These are phyloP conservation scores for Cerrena zonata DNA, from an alignment of 1,284 basidiomycete genomes.

Conservation along the genomic window DNA sequence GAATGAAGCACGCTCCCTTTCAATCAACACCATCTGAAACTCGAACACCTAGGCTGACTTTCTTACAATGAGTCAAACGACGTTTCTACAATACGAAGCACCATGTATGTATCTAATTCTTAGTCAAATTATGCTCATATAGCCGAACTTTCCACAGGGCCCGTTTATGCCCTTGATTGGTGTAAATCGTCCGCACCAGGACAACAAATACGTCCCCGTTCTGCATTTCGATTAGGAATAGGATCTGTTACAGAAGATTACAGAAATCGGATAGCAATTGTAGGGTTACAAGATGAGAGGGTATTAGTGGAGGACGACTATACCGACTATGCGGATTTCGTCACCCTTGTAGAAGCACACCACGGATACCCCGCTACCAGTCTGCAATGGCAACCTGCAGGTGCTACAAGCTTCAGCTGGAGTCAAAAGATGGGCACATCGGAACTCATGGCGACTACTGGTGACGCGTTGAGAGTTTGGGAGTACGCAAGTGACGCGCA, in stretches of 20 bases:
- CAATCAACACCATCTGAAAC: too few relatives aligned
- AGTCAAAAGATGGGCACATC: conserved; percentile 52
- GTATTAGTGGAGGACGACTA: conserved; percentile 79
- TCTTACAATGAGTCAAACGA: conserved; percentile 51
- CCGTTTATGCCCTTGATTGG: conserved; percentile 79
- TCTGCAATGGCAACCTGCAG: conserved; percentile 77
- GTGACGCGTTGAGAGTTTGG: conserved; percentile 85
- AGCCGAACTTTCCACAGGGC: conserved; percentile 46
- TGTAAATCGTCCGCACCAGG: conserved; percentile 73
- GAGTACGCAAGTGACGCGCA: conserved; percentile 69
- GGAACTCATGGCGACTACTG: conserved; percentile 85
- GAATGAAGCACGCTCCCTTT: too few relatives aligned
- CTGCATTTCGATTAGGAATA: conserved; percentile 74
- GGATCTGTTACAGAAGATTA: conserved; percentile 77
- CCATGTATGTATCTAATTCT: conserved; percentile 48
- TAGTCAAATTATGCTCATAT: conserved; percentile 5
- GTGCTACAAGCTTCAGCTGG: conserved; percentile 57
- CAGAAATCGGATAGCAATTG: conserved; percentile 74
- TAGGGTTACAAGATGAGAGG: conserved; percentile 78
- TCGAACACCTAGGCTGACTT: not conserved
- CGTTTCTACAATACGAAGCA: conserved; percentile 66
- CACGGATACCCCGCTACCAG: conserved; percentile 83
- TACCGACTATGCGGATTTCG: conserved; percentile 75
- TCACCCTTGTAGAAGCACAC: conserved; percentile 69
- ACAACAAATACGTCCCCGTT: conserved; percentile 65